Evolutionary conservation across 306 rosid genomes (phyloP).

Genomic region (Malus sylvestris): DNA sequence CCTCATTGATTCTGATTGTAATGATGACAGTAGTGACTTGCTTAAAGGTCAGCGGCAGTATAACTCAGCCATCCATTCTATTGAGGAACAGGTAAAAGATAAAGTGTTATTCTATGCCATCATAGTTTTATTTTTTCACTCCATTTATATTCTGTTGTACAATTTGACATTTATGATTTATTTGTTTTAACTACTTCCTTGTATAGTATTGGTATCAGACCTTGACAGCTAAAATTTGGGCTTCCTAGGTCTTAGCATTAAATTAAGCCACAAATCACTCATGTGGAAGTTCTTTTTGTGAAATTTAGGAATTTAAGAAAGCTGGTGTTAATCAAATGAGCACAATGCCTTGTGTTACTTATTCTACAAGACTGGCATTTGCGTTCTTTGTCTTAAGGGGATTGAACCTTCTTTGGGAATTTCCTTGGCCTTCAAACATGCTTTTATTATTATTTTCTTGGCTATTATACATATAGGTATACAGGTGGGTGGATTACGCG

Average conservation of each 20-base stretch:
- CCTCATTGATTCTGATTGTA: constrained; percentile 60
- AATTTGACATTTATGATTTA: neutral
- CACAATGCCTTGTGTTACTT: neutral
- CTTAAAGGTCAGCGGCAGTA: constrained; percentile 99
- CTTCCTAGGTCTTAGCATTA: neutral
- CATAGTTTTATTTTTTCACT: neutral
- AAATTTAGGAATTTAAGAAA: neutral
- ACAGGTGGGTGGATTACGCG: neutral
- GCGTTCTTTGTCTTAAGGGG: neutral
- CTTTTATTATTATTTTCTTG: neutral
- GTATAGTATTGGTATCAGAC: neutral
- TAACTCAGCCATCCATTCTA: constrained; percentile 93
- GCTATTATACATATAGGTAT: neutral
- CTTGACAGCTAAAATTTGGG: neutral
- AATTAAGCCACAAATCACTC: neutral
- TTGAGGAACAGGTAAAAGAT: constrained; percentile 77
- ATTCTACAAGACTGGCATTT: neutral
- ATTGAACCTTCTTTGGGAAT: constrained; percentile 1
- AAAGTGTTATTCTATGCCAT: neutral
- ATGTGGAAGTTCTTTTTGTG: neutral
- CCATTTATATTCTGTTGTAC: neutral
- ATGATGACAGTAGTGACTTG: constrained; percentile 72
- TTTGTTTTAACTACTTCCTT: neutral
- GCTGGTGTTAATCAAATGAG: neutral
- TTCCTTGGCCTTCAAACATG: neutral